Conservation (phyloP, 2,329 filamentous ascomycete genomes). For the Monilinia laxa region DNA sequence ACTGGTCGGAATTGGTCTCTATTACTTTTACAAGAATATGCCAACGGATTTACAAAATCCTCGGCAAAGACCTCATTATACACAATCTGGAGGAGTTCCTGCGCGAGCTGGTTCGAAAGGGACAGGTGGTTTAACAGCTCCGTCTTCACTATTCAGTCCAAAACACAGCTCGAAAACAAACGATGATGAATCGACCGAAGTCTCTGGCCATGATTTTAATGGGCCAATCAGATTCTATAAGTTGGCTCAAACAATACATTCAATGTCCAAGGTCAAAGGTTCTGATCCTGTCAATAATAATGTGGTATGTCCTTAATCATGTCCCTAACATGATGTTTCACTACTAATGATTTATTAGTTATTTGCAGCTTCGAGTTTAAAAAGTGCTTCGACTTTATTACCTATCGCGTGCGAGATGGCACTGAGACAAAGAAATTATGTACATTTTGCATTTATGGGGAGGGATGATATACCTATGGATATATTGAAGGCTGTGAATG, state of each 20-base stretch:
- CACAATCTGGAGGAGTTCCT: conserved; percentile 29
- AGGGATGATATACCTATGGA: conserved; percentile 67
- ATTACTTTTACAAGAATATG: conserved; percentile 65
- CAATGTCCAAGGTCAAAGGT: conserved; percentile 55
- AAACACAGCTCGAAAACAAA: conserved; percentile 18
- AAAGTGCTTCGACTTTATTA: conserved; percentile 69
- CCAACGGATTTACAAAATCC: conserved; percentile 48
- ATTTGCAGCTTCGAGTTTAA: conserved; percentile 73
- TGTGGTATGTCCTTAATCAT: conserved; percentile 52
- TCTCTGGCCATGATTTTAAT: conserved; percentile 55
- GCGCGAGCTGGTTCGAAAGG: conserved; percentile 21
- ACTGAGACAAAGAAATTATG: conserved; percentile 62
- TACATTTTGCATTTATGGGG: conserved; percentile 81
- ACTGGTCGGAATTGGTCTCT: conserved; percentile 52
- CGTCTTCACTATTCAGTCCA: conserved; percentile 12
- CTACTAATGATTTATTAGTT: conserved; percentile 44
- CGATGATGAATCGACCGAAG: conserved; percentile 31
- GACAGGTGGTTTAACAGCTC: conserved; percentile 18
- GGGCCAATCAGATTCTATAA: conserved; percentile 68
- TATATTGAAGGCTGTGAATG: conserved; percentile 73
- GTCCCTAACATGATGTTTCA: background rate
- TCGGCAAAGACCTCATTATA: conserved; percentile 42
- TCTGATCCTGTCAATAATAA: conserved; percentile 59
- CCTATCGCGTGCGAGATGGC: conserved; percentile 89
- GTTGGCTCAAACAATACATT: conserved; percentile 63